A percentile compares a stretch with the other conserved stretches of the same genome.
Conservation (phyloP, 257 asterid genomes). For the Solanum dulcamara region DNA sequence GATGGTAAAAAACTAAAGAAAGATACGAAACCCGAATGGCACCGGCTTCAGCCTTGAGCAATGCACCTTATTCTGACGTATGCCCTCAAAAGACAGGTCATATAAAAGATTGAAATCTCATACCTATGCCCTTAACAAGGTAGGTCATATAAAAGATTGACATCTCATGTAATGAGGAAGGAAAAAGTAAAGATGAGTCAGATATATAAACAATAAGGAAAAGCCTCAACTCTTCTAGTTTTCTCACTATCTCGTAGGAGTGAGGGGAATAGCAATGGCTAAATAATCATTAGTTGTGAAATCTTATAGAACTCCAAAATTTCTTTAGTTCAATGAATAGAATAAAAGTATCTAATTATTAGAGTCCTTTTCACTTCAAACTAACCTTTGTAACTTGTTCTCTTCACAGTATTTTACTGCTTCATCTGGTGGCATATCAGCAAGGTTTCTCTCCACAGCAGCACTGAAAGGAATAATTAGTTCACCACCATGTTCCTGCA, state of each 20-base stretch:
- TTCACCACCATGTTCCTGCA: slow-evolving; percentile 99
- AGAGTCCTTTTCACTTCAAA: not conserved
- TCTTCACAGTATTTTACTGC: slow-evolving; percentile 91
- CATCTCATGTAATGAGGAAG: not conserved
- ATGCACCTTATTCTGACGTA: not conserved
- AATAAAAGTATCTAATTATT: not conserved
- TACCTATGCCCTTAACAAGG: not conserved
- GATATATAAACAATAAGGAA: not conserved
- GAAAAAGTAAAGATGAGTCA: not conserved
- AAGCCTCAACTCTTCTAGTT: not conserved
- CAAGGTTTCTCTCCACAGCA: slow-evolving; percentile 77
- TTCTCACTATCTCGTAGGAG: not conserved
- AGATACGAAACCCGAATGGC: not conserved
- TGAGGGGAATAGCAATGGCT: not conserved
- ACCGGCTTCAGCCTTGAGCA: not conserved
- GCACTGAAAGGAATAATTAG: slow-evolving; percentile 86
- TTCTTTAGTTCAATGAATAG: not conserved
- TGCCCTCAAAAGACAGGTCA: not conserved
- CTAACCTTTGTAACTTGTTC: slow-evolving; percentile 89
- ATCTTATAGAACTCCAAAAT: not conserved
- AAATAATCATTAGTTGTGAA: not conserved
- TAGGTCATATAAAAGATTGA: not conserved
- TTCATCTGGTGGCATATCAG: slow-evolving; percentile 81
- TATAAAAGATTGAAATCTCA: not conserved
- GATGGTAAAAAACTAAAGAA: not conserved